phyloP scores from a whole-genome alignment of 176 grass and related monocot genomes.

The Bolboschoenus planiculmis region DNA sequence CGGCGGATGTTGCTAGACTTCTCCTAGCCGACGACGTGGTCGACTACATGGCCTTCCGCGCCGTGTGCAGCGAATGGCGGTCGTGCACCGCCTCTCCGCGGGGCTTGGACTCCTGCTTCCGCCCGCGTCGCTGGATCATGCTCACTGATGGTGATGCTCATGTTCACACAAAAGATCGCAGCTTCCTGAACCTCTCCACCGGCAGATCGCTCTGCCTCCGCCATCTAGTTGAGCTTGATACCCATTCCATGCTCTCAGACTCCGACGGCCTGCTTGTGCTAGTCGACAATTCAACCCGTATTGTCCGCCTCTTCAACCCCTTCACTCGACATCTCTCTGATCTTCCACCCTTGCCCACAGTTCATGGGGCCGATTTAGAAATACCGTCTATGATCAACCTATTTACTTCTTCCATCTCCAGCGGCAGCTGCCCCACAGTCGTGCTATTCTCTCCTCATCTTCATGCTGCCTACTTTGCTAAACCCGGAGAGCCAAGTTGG shows the following conservation, averaged over 20 bases:
- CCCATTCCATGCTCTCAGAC: background rate
- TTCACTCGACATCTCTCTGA: slow-evolving; percentile 11
- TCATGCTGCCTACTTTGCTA: background rate
- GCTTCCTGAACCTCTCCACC: background rate
- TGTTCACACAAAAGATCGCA: background rate
- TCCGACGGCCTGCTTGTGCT: background rate
- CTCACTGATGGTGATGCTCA: background rate
- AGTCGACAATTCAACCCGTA: background rate
- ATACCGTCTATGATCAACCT: background rate
- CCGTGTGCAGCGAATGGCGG: background rate
- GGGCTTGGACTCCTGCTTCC: background rate
- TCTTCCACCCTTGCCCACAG: background rate
- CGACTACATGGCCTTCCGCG: background rate
- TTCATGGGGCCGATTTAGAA: too few relatives aligned
- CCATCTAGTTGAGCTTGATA: background rate
- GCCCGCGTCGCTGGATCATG: background rate
- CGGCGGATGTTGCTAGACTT: background rate
- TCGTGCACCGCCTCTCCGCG: background rate
- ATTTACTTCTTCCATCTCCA: background rate
- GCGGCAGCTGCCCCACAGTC: background rate
- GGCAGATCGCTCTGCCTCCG: background rate
- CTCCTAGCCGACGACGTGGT: background rate
- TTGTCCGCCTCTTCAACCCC: slow-evolving; percentile 25
- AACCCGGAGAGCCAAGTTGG: background rate
- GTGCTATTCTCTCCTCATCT: slow-evolving; percentile 3